A percentile compares a stretch with the other conserved stretches of the same genome.
These are phyloP conservation scores for Alternaria viburni DNA, from an alignment of 2,329 filamentous ascomycete genomes.

Conservation along the genomic window DNA sequence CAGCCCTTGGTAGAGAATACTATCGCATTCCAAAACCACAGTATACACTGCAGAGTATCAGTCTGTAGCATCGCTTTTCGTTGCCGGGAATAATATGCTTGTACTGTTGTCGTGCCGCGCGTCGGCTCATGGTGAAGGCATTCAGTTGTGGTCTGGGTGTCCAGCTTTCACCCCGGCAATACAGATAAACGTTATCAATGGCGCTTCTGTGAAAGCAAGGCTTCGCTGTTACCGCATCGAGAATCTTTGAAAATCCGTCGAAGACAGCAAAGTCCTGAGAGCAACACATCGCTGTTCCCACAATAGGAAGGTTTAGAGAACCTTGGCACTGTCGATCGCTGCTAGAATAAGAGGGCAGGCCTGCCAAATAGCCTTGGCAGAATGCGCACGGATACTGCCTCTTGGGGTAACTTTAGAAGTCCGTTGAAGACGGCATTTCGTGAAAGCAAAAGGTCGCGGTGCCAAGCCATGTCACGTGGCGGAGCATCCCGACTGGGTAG, in stretches of 20 bases:
- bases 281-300: neutral
- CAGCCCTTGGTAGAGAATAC: neutral
- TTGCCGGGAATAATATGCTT: neutral
- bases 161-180: neutral
- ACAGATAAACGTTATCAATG: neutral
- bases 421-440: neutral
- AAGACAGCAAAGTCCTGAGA: neutral
- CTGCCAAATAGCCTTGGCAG: too few relatives aligned
- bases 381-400: neutral
- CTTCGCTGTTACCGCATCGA: neutral
- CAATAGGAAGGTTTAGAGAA: neutral
- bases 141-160: accelerated
- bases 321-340: neutral
- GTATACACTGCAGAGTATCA: too few relatives aligned
- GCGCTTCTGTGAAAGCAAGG: neutral
- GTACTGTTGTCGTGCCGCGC: neutral
- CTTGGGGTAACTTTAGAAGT: neutral
- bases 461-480: neutral
- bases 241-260: neutral
- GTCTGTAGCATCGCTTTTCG: too few relatives aligned
- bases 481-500: neutral
- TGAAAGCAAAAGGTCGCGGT: neutral
- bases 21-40: neutral
- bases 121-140: neutral
- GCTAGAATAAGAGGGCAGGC: neutral